These are phyloP conservation scores for Catharanthus roseus DNA, from an alignment of 257 asterid genomes.

Conservation along the genomic window DNA sequence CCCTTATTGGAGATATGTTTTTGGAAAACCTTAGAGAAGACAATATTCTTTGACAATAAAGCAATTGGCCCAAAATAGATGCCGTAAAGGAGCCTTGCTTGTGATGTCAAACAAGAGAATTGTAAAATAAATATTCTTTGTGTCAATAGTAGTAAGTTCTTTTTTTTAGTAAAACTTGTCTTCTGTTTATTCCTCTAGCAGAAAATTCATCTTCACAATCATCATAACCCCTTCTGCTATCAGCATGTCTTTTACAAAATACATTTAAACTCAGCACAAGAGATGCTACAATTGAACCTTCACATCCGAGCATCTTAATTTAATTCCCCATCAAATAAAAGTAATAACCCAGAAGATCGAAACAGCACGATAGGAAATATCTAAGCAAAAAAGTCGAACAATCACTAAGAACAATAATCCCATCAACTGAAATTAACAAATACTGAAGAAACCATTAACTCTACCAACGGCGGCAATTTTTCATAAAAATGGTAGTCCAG, in stretches of 20 bases:
- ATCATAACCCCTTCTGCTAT: background rate
- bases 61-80: no score
- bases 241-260: background rate
- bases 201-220: background rate
- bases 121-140: background rate
- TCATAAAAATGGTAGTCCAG: background rate
- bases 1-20: slow-evolving; percentile 63
- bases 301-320: background rate
- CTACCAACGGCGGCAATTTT: background rate
- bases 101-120: slow-evolving; percentile 1
- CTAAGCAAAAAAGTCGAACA: background rate
- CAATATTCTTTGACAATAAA: slow-evolving; percentile 35
- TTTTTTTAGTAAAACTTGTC: background rate
- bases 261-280: background rate
- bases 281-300: background rate
- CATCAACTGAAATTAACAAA: background rate
- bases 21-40: slow-evolving; percentile 47
- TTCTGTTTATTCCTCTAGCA: background rate
- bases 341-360: background rate
- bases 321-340: background rate
- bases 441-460: background rate
- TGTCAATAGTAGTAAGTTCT: background rate
- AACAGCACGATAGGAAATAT: background rate
- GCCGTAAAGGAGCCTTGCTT: slow-evolving; percentile 15
- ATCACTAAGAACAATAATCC: background rate